phyloP scores from a whole-genome alignment of 2,329 filamentous ascomycete species.

The Arthrobotrys sphaeroides region DNA sequence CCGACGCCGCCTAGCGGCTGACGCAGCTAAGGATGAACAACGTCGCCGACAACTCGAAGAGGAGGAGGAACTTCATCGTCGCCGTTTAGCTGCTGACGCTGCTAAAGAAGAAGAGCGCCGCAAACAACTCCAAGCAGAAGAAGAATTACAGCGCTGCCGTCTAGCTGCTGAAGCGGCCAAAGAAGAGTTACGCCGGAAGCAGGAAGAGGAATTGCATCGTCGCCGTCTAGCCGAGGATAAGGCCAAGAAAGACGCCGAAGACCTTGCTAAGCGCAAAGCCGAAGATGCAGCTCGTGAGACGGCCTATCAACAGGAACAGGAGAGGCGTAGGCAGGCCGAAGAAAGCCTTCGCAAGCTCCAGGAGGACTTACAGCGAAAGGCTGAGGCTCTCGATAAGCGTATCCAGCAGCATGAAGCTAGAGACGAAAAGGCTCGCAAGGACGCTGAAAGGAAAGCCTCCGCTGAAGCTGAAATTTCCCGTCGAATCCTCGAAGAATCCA shows the following conservation, averaged over 20 bases:
- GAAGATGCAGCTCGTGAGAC: slow-evolving; percentile 32
- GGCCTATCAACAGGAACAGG: slow-evolving; percentile 8
- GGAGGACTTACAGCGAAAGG: slow-evolving; percentile 37
- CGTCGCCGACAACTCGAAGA: slow-evolving; percentile 14
- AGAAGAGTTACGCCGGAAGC: slow-evolving; percentile 38
- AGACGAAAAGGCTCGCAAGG: slow-evolving; percentile 40
- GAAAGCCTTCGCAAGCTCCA: slow-evolving; percentile 29
- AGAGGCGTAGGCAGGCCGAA: slow-evolving; percentile 36
- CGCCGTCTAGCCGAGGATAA: slow-evolving; percentile 34
- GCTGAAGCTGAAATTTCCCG: slow-evolving; percentile 31
- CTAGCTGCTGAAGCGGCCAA: slow-evolving; percentile 24
- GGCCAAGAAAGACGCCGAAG: slow-evolving; percentile 31
- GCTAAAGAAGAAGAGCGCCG: slow-evolving; percentile 13
- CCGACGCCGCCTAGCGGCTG: slow-evolving; percentile 5
- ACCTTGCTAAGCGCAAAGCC: slow-evolving; percentile 20
- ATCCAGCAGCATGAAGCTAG: slow-evolving; percentile 50
- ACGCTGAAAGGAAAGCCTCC: slow-evolving; percentile 35
- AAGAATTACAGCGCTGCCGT: not conserved
- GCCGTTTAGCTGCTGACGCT: not conserved
- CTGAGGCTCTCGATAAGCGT: slow-evolving; percentile 37
- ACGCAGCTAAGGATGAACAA: slow-evolving; percentile 25
- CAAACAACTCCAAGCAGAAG: slow-evolving; percentile 1
- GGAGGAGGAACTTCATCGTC: slow-evolving; percentile 18
- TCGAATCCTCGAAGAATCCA: slow-evolving; percentile 47
- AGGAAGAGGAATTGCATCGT: slow-evolving; percentile 27